Evolutionary conservation across 352 stramenopile genomes (phyloP).

Genomic region (Phytophthora brassicae): DNA sequence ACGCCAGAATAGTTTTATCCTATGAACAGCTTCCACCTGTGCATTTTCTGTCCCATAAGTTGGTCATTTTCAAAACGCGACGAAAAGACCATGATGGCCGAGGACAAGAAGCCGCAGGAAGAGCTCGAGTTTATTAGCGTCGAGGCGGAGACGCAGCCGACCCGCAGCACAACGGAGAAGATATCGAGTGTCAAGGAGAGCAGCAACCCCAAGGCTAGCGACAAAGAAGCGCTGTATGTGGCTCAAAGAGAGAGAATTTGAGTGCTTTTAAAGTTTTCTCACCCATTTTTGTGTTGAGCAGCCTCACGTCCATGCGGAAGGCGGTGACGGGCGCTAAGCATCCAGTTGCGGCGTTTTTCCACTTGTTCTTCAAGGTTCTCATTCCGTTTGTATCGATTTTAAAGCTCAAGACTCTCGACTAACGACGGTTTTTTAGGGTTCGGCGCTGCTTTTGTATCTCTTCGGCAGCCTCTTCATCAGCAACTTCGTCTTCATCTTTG

Average conservation of each 20-base stretch:
- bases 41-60: constrained; percentile 10
- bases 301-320: constrained; percentile 71
- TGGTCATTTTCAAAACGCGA: constrained; percentile 14
- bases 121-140: constrained; percentile 84
- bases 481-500: constrained; percentile 97
- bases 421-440: constrained; percentile 23
- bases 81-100: constrained; percentile 46
- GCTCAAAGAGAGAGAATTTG: background rate
- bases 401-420: background rate
- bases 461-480: constrained; percentile 90
- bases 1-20: constrained; percentile 28
- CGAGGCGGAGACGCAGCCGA: constrained; percentile 32
- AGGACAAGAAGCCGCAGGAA: constrained; percentile 65
- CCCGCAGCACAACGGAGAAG: constrained; percentile 11
- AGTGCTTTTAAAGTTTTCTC: background rate
- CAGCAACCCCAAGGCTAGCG: constrained; percentile 31
- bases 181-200: constrained; percentile 21
- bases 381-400: background rate
- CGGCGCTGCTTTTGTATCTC: constrained; percentile 94
- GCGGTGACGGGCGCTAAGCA: constrained; percentile 86
- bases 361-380: constrained; percentile 95
- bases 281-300: constrained; percentile 24
- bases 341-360: constrained; percentile 94
- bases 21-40: constrained; percentile 15
- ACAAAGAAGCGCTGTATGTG: constrained; percentile 66